Percentiles rank a stretch among this genome's conserved stretches.
phyloP scores from a whole-genome alignment of 345 rosid genomes.

The Hypericum androsaemum region DNA sequence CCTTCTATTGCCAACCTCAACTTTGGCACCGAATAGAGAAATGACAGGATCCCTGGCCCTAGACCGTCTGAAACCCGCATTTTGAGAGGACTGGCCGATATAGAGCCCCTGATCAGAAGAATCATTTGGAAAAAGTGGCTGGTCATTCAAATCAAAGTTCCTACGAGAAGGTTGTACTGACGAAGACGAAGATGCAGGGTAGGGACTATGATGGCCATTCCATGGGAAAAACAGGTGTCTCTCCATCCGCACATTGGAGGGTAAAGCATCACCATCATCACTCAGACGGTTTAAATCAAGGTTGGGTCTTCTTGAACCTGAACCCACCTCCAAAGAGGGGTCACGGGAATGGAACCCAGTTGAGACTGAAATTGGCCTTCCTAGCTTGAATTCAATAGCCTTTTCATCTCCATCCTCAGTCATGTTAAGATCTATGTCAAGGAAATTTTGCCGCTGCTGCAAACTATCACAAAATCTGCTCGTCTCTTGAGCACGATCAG shows the following conservation, averaged over 20 bases:
- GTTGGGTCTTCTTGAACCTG: constrained; percentile 34
- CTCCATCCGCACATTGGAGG: constrained; percentile 38
- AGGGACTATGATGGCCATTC: constrained; percentile 54
- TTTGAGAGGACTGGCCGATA: constrained; percentile 28
- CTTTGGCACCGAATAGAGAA: constrained; percentile 66
- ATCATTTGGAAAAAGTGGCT: constrained; percentile 41
- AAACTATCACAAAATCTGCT: constrained; percentile 33
- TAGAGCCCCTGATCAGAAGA: constrained; percentile 40
- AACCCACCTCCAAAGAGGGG: constrained; percentile 48
- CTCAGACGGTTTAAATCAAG: constrained; percentile 72
- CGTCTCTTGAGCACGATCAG: constrained; percentile 19
- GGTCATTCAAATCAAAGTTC: constrained; percentile 87
- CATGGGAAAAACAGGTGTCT: constrained; percentile 34
- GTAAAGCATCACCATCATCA: constrained; percentile 55
- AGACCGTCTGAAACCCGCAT: constrained; percentile 28
- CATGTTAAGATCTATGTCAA: constrained; percentile 79
- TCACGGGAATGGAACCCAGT: constrained; percentile 44
- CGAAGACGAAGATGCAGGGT: constrained; percentile 74
- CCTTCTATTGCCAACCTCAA: constrained; percentile 19
- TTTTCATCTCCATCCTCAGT: constrained; percentile 68
- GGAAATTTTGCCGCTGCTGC: constrained; percentile 36
- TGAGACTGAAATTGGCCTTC: constrained; percentile 42
- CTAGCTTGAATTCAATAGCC: constrained; percentile 30
- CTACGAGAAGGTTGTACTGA: constrained; percentile 47
- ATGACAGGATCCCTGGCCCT: constrained; percentile 50